A percentile compares a stretch with the other conserved stretches of the same genome.
These are phyloP conservation scores for Spatholobus suberectus DNA, from an alignment of 306 rosid genomes.

Conservation along the genomic window DNA sequence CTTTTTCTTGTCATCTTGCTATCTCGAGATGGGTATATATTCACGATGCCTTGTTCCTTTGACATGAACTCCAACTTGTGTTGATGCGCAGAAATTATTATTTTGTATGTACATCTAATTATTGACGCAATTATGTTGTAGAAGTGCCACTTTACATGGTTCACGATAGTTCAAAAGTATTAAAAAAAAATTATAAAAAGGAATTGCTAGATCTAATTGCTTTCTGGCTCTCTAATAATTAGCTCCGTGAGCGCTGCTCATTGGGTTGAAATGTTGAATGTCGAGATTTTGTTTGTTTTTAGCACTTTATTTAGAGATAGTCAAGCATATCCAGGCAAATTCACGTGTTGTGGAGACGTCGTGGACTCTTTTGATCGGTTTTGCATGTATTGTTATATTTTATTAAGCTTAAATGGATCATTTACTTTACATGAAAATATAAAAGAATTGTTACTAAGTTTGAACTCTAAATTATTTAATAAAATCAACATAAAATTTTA, in stretches of 20 bases:
- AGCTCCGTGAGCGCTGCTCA: background rate
- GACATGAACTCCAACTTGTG: conserved; percentile 33
- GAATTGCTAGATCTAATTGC: conserved; percentile 38
- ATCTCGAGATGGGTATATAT: conserved; percentile 34
- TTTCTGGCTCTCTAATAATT: conserved; percentile 39
- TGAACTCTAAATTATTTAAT: too few species aligned
- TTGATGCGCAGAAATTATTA: conserved; percentile 2
- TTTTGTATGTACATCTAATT: conserved; percentile 17
- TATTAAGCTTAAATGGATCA: conserved; percentile 1
- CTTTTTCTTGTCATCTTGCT: conserved; percentile 43
- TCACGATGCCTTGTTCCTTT: conserved; percentile 29
- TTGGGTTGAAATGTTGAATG: background rate
- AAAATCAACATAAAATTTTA: too few species aligned
- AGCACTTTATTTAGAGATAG: conserved; percentile 1
- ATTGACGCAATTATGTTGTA: conserved; percentile 12
- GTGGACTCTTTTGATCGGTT: background rate
- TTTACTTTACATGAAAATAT: background rate
- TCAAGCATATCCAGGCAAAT: conserved; percentile 16
- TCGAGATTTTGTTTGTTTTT: background rate
- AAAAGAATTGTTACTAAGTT: background rate
- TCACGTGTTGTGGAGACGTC: conserved; percentile 43
- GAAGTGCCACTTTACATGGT: background rate
- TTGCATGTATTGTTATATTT: background rate
- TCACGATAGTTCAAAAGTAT: background rate
- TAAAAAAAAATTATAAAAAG: background rate